Percentiles rank a stretch among this genome's conserved stretches.
phyloP scores from a whole-genome alignment of 208 protist species.

The Trypanosoma rangeli region DNA sequence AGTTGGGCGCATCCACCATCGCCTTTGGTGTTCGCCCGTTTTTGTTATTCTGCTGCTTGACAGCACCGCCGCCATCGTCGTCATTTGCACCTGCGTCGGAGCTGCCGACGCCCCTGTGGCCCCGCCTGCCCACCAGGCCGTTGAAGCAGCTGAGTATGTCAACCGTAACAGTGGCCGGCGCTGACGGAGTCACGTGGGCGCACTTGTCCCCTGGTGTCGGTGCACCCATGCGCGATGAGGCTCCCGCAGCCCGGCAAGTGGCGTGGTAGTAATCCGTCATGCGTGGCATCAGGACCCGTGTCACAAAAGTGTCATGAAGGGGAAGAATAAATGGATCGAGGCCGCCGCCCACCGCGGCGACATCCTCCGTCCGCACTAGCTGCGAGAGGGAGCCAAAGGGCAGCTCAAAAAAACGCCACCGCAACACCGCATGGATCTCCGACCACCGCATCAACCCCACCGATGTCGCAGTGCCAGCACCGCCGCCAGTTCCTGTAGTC shows the following conservation, averaged over 20 bases:
- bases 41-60: neutral
- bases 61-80: no score
- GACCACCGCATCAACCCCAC: constrained; percentile 20
- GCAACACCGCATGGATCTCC: constrained; percentile 10
- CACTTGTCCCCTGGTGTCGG: neutral
- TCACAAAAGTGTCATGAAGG: constrained; percentile 44
- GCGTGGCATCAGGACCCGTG: constrained; percentile 42
- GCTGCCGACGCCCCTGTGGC: neutral
- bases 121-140: neutral
- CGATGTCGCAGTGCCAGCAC: neutral
- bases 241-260: neutral
- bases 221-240: neutral
- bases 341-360: constrained; percentile 16
- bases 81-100: neutral
- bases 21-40: constrained; percentile 1
- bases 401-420: constrained; percentile 27
- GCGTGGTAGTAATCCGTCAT: constrained; percentile 43
- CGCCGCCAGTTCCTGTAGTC: neutral
- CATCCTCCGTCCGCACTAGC: constrained; percentile 19
- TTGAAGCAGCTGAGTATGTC: constrained; percentile 29
- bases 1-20: neutral
- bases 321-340: constrained; percentile 41
- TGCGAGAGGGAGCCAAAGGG: constrained; percentile 25
- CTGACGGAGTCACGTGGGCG: no score
- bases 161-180: constrained; percentile 9